Evolutionary conservation across 257 asterid species (phyloP), one percentile per base, ranked within the genome.

Genomic region (Petunia axillaris): DNA sequence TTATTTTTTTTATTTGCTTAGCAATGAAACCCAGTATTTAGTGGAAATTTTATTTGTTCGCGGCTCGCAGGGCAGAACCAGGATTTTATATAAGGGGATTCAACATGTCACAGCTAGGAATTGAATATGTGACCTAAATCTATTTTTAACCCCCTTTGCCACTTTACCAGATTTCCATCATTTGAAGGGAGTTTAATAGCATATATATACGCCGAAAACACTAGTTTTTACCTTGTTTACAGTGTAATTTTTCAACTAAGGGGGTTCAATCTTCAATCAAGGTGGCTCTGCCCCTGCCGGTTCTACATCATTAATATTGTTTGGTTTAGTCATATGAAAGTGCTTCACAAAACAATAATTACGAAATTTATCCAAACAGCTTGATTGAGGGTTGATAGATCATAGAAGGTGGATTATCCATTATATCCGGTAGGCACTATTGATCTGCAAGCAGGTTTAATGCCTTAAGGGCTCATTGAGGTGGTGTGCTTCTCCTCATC

Each of bases 341-440:
- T 15, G 64, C 16, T 10, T 3, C 8, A 58, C 36, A 37, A 58
- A n/a, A 9, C 15, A 58, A 58, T 58, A 58, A 58, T 58, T 58
- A n/a, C 16, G 64, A 58, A 3, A 58, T 58, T 37, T 58, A 16
- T 58, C 37, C 3, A 10, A 64, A 39, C 73, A 64, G 73, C 73
- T 64, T 64, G 73, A 38, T 64, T 64, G 50, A 64, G 48, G 39
- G 50, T 64, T 64, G 71, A 64, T 40, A 64, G 48, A 64, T 64
- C 46, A 64, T 40, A 64, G 48, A 64, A 38, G 46, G 11, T 16
- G 4, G 71, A 64, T 55, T 4, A 38, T 10, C 44, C 73, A 64
- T 37, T 64, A 39, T 64, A 64, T 37, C 25, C 14, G 73, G 50
- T 13, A 64, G 50, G 3, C 73, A 13, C 48, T 13, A 64, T 65